phyloP scores from a whole-genome alignment of 768 basidiomycete species.

The Agrocybe praecox region DNA sequence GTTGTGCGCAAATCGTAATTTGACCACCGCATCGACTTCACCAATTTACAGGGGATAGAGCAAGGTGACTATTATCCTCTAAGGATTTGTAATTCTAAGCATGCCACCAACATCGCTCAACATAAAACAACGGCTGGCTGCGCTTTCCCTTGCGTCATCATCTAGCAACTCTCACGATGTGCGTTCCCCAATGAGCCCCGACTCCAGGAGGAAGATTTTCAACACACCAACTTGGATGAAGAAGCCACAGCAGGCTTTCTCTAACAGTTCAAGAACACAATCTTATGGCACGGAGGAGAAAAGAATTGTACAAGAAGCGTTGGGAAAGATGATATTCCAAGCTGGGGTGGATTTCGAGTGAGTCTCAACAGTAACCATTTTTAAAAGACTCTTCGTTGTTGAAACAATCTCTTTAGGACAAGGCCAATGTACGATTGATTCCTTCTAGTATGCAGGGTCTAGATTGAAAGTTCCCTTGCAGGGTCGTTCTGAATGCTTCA shows the following conservation, averaged over 20 bases:
- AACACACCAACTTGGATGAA: constrained; percentile 53
- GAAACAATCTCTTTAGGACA: constrained; percentile 52
- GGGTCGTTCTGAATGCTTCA: constrained; percentile 84
- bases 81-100: no score
- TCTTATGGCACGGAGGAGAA: constrained; percentile 56
- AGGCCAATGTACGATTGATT: constrained; percentile 75
- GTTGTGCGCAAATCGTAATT: no score
- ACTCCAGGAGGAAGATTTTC: constrained; percentile 33
- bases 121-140: constrained; percentile 69
- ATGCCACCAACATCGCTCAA: constrained; percentile 34
- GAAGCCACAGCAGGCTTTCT: constrained; percentile 29
- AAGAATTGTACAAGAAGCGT: constrained; percentile 64
- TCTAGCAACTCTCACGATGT: constrained; percentile 11
- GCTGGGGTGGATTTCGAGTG: constrained; percentile 92
- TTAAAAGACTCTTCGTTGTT: constrained; percentile 1
- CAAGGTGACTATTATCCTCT: no score
- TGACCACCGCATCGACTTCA: no score
- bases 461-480: constrained; percentile 27
- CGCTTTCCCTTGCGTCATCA: constrained; percentile 58
- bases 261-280: constrained; percentile 19
- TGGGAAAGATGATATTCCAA: constrained; percentile 79
- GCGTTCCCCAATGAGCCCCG: constrained; percentile 17
- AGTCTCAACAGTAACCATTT: constrained; percentile 4
- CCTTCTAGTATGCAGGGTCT: constrained; percentile 8
- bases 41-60: no score